Percentiles rank a stretch among this genome's conserved stretches.
Conservation (phyloP, 805 yeast genomes). For the Wickerhamomyces hampshirensis region DNA sequence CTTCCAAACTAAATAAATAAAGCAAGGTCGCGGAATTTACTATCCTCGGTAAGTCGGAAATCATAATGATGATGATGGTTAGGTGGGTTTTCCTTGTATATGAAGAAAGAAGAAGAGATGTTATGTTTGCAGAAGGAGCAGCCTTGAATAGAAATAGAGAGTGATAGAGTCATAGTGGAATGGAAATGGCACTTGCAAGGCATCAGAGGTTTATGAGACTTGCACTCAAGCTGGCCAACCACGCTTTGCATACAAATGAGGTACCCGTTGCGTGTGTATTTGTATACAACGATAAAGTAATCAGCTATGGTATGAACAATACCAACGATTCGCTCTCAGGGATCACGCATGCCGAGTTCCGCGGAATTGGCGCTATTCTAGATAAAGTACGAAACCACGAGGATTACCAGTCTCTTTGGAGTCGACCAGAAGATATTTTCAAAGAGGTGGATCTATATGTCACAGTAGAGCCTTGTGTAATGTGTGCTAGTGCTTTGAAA, state of each 20-base stretch:
- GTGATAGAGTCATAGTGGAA: neutral
- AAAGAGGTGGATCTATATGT: slow-evolving; percentile 70
- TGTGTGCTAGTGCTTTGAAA: slow-evolving; percentile 92
- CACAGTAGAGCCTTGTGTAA: slow-evolving; percentile 96
- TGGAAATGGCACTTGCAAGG: slow-evolving; percentile 5
- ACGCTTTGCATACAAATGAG: slow-evolving; percentile 62
- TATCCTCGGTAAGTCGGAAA: no score
- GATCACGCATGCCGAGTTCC: slow-evolving; percentile 88
- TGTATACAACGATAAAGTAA: slow-evolving; percentile 46
- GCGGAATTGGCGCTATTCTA: slow-evolving; percentile 60
- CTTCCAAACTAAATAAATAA: no score
- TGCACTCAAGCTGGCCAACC: slow-evolving; percentile 53
- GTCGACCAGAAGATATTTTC: slow-evolving; percentile 34
- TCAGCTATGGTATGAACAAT: slow-evolving; percentile 79
- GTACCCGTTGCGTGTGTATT: slow-evolving; percentile 85
- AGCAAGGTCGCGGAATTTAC: no score
- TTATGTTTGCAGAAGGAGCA: no score
- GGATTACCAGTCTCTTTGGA: slow-evolving; percentile 14
- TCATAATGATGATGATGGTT: no score
- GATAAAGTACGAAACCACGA: slow-evolving; percentile 24
- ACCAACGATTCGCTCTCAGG: slow-evolving; percentile 85
- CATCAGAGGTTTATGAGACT: slow-evolving; percentile 40
- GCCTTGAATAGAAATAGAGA: neutral
- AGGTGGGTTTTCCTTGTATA: no score
- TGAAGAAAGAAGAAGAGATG: no score